These are phyloP conservation scores for Nothopassalora personata DNA, from an alignment of 2,329 filamentous ascomycete species.

Conservation along the genomic window DNA sequence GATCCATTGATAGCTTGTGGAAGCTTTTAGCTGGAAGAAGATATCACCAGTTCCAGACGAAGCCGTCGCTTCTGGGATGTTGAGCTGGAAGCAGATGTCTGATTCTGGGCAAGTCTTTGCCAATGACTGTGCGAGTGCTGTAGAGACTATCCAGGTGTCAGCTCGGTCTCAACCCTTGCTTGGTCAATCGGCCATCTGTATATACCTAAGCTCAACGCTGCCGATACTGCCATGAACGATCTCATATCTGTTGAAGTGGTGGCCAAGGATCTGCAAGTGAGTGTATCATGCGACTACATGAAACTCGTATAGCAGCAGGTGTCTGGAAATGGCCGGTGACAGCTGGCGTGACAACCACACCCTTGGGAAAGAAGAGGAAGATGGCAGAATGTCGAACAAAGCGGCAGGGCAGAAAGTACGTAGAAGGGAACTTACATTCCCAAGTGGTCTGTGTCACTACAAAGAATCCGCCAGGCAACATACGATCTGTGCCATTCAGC, in stretches of 20 bases:
- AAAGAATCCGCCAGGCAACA: no score
- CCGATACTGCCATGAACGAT: slow-evolving; percentile 1
- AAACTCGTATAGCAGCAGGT: no score
- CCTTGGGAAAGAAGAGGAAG: neutral
- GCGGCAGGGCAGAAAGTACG: neutral
- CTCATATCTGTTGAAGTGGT: neutral
- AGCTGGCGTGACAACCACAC: neutral
- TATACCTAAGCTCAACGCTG: slow-evolving; percentile 10
- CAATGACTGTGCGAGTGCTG: slow-evolving; percentile 19
- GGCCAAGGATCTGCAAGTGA: neutral
- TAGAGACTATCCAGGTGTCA: slow-evolving; percentile 12
- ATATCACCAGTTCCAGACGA: slow-evolving; percentile 50
- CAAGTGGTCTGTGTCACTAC: no score
- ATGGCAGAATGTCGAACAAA: neutral
- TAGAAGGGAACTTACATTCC: no score
- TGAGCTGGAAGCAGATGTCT: slow-evolving; percentile 47
- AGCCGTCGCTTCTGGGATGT: slow-evolving; percentile 50
- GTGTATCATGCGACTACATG: neutral
- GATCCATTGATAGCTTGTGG: slow-evolving; percentile 50
- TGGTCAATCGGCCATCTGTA: neutral
- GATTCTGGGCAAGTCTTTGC: slow-evolving; percentile 19
- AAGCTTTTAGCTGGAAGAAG: slow-evolving; percentile 54
- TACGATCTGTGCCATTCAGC: neutral
- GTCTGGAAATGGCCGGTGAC: neutral
- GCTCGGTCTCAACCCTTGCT: neutral